Evolutionary conservation across 2,329 filamentous ascomycete species (phyloP).

Genomic region (Alternaria sp.): DNA sequence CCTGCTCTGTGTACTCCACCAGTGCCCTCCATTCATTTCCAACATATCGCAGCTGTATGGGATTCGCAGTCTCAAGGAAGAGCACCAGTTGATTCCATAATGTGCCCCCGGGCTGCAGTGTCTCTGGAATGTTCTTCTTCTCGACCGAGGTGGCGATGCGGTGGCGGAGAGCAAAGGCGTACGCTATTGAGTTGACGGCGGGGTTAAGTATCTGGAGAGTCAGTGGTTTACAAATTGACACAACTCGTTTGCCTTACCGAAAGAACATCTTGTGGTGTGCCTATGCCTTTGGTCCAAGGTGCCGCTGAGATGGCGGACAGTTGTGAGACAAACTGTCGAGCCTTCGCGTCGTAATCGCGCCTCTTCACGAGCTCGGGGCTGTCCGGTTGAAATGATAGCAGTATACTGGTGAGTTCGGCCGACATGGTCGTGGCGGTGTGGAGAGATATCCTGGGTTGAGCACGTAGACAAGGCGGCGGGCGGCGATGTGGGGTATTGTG

Average conservation of each 20-base stretch:
- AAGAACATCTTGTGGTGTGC: constrained; percentile 54
- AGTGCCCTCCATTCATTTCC: constrained; percentile 59
- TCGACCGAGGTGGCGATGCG: constrained; percentile 54
- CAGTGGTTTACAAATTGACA: constrained; percentile 9
- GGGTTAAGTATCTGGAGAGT: constrained; percentile 61
- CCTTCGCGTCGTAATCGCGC: constrained; percentile 53
- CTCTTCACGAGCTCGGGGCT: constrained; percentile 42
- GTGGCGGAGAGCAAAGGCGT: constrained; percentile 63
- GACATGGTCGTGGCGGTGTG: constrained; percentile 35
- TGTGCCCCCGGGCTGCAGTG: constrained; percentile 54
- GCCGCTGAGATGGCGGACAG: constrained; percentile 45
- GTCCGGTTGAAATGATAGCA: constrained; percentile 50
- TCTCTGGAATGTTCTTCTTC: constrained; percentile 51
- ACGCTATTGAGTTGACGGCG: constrained; percentile 65
- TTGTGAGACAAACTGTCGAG: constrained; percentile 47
- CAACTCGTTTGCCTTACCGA: constrained; percentile 35
- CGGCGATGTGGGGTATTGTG: constrained; percentile 31
- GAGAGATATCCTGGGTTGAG: constrained; percentile 14
- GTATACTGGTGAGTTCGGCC: constrained; percentile 38
- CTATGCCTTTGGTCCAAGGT: constrained; percentile 48
- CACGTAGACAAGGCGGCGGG: constrained; percentile 19
- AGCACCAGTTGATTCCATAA: constrained; percentile 61
- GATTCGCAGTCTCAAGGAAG: constrained; percentile 61
- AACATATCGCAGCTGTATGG: constrained; percentile 63
- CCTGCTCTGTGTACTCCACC: constrained; percentile 52